Evolutionary conservation across 2,329 filamentous ascomycete genomes (phyloP).

Genomic region (Exophiala calicioides): DNA sequence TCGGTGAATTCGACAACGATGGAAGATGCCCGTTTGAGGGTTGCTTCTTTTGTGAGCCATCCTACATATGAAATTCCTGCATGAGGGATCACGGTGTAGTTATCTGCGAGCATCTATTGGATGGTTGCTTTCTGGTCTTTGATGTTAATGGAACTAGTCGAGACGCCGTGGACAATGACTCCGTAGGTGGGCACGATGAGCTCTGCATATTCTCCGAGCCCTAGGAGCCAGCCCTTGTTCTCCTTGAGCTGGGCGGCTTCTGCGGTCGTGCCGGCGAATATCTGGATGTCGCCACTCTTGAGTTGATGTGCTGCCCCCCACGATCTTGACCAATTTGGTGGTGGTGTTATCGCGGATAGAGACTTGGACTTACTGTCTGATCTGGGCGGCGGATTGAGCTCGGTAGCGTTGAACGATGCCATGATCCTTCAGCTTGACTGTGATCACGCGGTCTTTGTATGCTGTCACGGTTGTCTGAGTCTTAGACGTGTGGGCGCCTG

Average conservation of each 20-base stretch:
- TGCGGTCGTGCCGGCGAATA: slow-evolving; percentile 1
- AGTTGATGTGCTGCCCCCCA: slow-evolving; percentile 14
- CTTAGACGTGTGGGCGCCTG: not conserved
- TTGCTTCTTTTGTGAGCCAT: slow-evolving; percentile 22
- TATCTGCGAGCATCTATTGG: slow-evolving; percentile 34
- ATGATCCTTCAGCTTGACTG: slow-evolving; percentile 1
- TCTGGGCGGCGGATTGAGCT: not conserved
- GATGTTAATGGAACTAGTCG: slow-evolving; percentile 33
- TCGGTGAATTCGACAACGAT: slow-evolving; percentile 33
- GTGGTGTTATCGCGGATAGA: not conserved
- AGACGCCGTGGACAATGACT: slow-evolving; percentile 33
- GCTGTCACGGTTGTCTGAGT: not conserved
- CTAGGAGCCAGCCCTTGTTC: slow-evolving; percentile 5
- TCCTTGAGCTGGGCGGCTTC: slow-evolving; percentile 1
- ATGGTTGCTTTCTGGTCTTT: slow-evolving; percentile 32
- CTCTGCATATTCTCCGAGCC: slow-evolving; percentile 25
- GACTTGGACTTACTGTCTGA: slow-evolving; percentile 1
- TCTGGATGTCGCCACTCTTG: slow-evolving; percentile 12
- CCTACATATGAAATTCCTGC: slow-evolving; percentile 33
- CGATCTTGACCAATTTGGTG: slow-evolving; percentile 2
- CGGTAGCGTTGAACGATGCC: slow-evolving; percentile 1
- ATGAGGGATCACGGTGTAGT: slow-evolving; percentile 30
- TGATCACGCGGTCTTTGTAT: slow-evolving; percentile 5
- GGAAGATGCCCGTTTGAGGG: slow-evolving; percentile 10
- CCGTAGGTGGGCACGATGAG: slow-evolving; percentile 29